These are phyloP conservation scores for Backusella tuberculispora DNA, from an alignment of 192 early-diverging fungal species.

Conservation along the genomic window DNA sequence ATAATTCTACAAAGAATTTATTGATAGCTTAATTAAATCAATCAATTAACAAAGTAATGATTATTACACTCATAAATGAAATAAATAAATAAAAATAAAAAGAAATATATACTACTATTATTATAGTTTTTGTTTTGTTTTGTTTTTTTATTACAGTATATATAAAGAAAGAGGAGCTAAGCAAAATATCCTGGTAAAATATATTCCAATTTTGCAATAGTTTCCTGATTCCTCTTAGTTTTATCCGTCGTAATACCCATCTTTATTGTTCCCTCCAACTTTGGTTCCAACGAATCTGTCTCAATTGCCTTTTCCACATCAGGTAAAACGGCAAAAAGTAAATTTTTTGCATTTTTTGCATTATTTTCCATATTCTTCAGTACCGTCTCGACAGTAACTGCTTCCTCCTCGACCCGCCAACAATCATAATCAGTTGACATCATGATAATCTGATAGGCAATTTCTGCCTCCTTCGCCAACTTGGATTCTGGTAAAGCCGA, in stretches of 20 bases:
- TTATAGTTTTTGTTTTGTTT: too few relatives aligned
- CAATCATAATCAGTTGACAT: constrained; percentile 99
- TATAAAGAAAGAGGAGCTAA: neutral
- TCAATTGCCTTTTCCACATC: constrained; percentile 67
- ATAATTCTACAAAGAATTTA: constrained; percentile 7
- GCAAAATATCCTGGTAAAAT: constrained; percentile 81
- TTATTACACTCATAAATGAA: too few relatives aligned
- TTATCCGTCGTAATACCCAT: constrained; percentile 82
- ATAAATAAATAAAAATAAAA: too few relatives aligned
- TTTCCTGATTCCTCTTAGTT: constrained; percentile 69
- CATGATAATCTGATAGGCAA: constrained; percentile 97
- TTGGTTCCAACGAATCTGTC: constrained; percentile 54
- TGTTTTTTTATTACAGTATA: too few relatives aligned
- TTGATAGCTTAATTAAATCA: neutral
- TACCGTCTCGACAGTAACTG: constrained; percentile 84
- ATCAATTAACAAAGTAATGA: too few relatives aligned
- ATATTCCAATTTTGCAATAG: constrained; percentile 77
- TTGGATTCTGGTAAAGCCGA: constrained; percentile 95
- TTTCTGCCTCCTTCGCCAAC: constrained; percentile 97
- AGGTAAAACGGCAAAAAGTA: constrained; percentile 79
- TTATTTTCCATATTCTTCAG: constrained; percentile 90
- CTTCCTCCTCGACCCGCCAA: constrained; percentile 79
- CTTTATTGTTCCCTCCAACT: constrained; percentile 80
- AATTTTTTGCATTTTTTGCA: constrained; percentile 75
- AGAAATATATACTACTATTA: too few relatives aligned